Evolutionary conservation across 2,329 filamentous ascomycete genomes (phyloP), one percentile per base, ranked within the genome.

Genomic region (Anisogramma anomala): DNA sequence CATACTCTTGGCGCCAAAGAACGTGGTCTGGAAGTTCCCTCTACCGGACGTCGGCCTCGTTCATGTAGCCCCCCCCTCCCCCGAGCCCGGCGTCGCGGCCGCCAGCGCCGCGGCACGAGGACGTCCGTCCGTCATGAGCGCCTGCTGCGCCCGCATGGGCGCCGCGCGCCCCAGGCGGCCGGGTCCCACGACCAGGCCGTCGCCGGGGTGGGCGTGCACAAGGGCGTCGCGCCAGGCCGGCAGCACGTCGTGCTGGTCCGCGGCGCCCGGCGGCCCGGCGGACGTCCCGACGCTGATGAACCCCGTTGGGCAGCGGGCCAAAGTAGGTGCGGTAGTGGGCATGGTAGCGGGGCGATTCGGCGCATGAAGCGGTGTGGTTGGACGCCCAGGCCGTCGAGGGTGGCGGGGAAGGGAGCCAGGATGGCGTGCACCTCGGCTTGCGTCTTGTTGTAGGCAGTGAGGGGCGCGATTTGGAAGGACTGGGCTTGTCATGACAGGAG

Each of bases 1-100:
- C 50, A 46, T 71, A 72, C 36, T n/a, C n/a, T 69, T 69, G 6
- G 28, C 46, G 1, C 69, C 70, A 49, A 62, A 73, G 54, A 72
- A 72, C 3, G 53, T 56, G 22, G 61, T 50, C 49, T 68, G 57
- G 49, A 59, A 73, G 41, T 66, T n/a, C 49, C 1, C 61, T 62
- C 52, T 72, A 61, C 43, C 61, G 58, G 31, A 68, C 64, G 51
- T 74, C 66, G 2, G 60, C 66, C 58, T 77, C 72, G 46, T 71
- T 72, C 51, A 69, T 53, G 47, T 72, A 72, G 3, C 65, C 58
- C 4, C 68, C 67, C 1, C 55, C 4, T 65, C 58, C 4, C 68
- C 67, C 1, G 55, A 55, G 1, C 58, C 63, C 3, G 65, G 65
- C 0, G 64, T 61, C 5, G 58, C 55, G 5, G 49, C 53, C 18